A percentile compares a stretch with the other conserved stretches of the same genome.
These are phyloP conservation scores for Whalleya microplaca DNA, from an alignment of 2,329 filamentous ascomycete species.

Conservation along the genomic window DNA sequence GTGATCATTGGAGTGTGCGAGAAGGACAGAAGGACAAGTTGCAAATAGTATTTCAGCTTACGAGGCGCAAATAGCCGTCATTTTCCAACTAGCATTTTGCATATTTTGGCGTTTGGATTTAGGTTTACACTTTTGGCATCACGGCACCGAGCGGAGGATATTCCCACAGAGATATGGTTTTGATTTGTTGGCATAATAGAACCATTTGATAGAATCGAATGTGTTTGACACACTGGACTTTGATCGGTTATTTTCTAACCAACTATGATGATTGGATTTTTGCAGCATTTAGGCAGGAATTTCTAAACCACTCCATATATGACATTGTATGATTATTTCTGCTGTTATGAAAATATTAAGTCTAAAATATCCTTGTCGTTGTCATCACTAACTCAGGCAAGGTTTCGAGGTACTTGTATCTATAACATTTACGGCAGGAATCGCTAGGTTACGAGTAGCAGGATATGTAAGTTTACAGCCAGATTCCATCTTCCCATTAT, in stretches of 20 bases:
- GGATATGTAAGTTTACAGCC: neutral
- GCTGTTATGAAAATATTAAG: neutral
- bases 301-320: too few relatives aligned
- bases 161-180: conserved; percentile 18
- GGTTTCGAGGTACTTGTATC: neutral
- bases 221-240: neutral
- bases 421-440: neutral
- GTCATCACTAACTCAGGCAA: neutral
- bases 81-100: conserved; percentile 10
- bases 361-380: neutral
- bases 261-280: neutral
- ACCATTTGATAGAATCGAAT: conserved; percentile 1
- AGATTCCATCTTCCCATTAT: too few relatives aligned
- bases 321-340: too few relatives aligned
- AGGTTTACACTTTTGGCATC: conserved; percentile 1
- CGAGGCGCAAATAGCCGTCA: neutral
- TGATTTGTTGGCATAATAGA: conserved; percentile 9
- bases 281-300: too few relatives aligned
- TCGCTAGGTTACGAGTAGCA: neutral
- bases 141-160: conserved; percentile 18
- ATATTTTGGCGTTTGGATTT: conserved; percentile 18
- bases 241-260: neutral
- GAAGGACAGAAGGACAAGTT: neutral
- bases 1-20: neutral
- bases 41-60: neutral